Evolutionary conservation across 371 early-diverging fungal species (phyloP).

Genomic region (Actinomucor elegans): DNA sequence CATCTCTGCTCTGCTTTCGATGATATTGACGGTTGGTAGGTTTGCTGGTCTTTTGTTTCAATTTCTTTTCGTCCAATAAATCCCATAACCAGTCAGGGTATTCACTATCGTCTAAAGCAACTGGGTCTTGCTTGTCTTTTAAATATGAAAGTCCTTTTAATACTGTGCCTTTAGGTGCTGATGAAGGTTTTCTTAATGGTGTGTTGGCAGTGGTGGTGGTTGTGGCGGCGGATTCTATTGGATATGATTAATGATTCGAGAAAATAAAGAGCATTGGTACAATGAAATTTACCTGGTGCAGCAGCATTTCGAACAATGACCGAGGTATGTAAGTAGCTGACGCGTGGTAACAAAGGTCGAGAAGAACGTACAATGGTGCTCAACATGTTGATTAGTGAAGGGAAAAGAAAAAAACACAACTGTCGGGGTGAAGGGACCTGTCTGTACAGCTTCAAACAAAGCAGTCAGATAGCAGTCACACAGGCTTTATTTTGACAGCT

Average conservation of each 20-base stretch:
- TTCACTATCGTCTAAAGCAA: slow-evolving; percentile 81
- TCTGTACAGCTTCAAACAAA: not conserved
- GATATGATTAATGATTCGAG: not conserved
- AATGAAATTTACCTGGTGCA: slow-evolving; percentile 8
- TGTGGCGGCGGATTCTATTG: not conserved
- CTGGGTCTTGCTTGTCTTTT: slow-evolving; percentile 82
- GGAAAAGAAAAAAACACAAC: not conserved
- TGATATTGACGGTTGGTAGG: slow-evolving; percentile 62
- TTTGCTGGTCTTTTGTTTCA: slow-evolving; percentile 46
- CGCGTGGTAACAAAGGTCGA: slow-evolving; percentile 13
- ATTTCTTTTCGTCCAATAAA: slow-evolving; percentile 68
- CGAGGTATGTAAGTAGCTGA: slow-evolving; percentile 12
- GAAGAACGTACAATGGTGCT: slow-evolving; percentile 16
- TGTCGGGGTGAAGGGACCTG: slow-evolving; percentile 5
- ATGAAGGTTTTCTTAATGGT: slow-evolving; percentile 17
- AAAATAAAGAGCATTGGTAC: not conserved
- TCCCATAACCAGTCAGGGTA: slow-evolving; percentile 95
- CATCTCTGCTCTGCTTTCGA: slow-evolving; percentile 64
- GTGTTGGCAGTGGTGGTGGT: not conserved
- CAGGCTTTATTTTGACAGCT: too few species aligned
- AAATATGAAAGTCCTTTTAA: slow-evolving; percentile 85
- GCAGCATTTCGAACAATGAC: slow-evolving; percentile 9
- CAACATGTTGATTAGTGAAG: slow-evolving; percentile 1
- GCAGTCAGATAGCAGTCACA: too few species aligned
- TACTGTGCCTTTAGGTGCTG: slow-evolving; percentile 74